Evolutionary conservation across 441 rosid genomes (phyloP).

Genomic region (Kokia cookei): DNA sequence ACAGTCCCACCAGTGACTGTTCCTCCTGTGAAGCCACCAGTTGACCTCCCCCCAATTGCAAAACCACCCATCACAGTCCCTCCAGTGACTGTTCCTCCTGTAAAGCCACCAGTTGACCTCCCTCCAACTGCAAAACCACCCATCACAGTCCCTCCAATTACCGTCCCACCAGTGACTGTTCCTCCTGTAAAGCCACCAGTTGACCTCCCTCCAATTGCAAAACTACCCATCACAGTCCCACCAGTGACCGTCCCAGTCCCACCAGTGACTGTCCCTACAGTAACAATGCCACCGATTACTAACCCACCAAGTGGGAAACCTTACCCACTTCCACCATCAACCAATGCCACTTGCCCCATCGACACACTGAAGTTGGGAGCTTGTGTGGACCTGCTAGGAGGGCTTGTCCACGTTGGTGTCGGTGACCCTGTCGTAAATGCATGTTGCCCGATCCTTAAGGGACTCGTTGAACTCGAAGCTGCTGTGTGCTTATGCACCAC

Average conservation of each 20-base stretch:
- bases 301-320: constrained; percentile 33
- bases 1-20: not conserved
- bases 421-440: constrained; percentile 59
- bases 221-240: not conserved
- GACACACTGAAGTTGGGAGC: constrained; percentile 65
- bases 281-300: constrained; percentile 10
- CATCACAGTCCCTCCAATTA: not conserved
- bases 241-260: not conserved
- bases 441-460: constrained; percentile 60
- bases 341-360: constrained; percentile 43
- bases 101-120: not conserved
- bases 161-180: not conserved
- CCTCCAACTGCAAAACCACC: constrained; percentile 22
- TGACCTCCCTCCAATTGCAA: not conserved
- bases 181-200: not conserved
- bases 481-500: constrained; percentile 73
- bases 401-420: constrained; percentile 53
- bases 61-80: not conserved
- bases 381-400: constrained; percentile 71
- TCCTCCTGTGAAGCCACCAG: not conserved
- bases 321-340: constrained; percentile 27
- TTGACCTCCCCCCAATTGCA: not conserved
- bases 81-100: constrained; percentile 7
- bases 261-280: not conserved
- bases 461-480: constrained; percentile 60